Percentiles rank a stretch among this genome's conserved stretches.
These are phyloP conservation scores for Yamadazyma diddensiae DNA, from an alignment of 1,139 yeast genomes.

Conservation along the genomic window DNA sequence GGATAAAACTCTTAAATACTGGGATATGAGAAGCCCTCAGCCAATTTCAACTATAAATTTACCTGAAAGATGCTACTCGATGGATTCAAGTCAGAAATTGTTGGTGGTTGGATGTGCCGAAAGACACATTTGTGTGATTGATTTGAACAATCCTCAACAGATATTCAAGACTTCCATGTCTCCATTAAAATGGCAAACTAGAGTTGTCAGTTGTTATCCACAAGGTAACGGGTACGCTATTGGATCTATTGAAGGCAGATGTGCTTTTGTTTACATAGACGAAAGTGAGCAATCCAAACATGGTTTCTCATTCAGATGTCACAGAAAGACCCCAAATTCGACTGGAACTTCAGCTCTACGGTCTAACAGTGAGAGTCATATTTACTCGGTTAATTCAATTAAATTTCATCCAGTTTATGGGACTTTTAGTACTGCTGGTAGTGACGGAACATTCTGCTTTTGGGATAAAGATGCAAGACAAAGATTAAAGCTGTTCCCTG, in stretches of 20 bases:
- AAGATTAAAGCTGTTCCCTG: constrained; percentile 78
- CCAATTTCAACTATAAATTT: constrained; percentile 79
- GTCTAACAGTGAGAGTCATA: constrained; percentile 43
- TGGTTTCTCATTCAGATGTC: constrained; percentile 94
- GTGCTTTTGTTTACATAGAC: constrained; percentile 93
- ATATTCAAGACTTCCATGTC: constrained; percentile 73
- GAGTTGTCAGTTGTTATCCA: constrained; percentile 79
- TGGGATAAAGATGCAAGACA: constrained; percentile 97
- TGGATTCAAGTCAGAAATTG: constrained; percentile 80
- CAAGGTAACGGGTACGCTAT: constrained; percentile 90
- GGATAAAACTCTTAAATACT: constrained; percentile 92
- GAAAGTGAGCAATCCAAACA: constrained; percentile 68
- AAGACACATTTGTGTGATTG: constrained; percentile 72
- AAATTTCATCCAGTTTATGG: constrained; percentile 88
- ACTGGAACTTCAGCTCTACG: constrained; percentile 36
- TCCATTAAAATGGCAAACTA: constrained; percentile 91
- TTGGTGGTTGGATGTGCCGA: constrained; percentile 94
- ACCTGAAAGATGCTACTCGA: constrained; percentile 88
- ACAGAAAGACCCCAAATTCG: constrained; percentile 53
- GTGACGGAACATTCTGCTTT: constrained; percentile 90
- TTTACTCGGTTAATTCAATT: constrained; percentile 78
- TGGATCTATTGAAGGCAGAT: constrained; percentile 93
- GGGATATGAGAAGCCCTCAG: constrained; percentile 88
- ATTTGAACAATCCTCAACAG: constrained; percentile 78
- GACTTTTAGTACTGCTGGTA: constrained; percentile 90